phyloP scores from a whole-genome alignment of 2,329 filamentous ascomycete genomes.

The Fusarium pseudoanthophilum region DNA sequence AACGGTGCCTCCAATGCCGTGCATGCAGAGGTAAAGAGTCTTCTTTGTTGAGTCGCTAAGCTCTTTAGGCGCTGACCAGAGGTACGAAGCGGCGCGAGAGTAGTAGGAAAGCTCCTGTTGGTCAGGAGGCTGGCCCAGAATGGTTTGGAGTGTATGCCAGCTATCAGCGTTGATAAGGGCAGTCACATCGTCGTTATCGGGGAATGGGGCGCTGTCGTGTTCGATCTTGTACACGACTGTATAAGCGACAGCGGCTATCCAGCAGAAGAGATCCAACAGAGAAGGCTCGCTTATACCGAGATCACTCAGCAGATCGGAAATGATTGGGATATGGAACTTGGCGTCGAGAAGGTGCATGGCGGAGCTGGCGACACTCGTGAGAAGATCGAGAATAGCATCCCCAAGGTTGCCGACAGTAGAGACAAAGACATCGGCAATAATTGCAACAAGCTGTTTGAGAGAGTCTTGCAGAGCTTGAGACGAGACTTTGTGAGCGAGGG shows the following conservation, averaged over 20 bases:
- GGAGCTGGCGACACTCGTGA: no score
- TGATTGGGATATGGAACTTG: neutral
- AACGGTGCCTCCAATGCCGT: fast-evolving
- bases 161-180: fast-evolving
- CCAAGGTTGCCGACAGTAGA: no score
- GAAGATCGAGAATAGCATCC: no score
- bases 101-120: neutral
- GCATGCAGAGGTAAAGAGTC: fast-evolving
- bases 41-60: fast-evolving
- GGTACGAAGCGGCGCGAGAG: fast-evolving
- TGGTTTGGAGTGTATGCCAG: neutral
- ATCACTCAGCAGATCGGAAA: neutral
- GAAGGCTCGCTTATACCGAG: neutral
- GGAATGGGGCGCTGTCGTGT: neutral
- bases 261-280: neutral
- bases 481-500: fast-evolving
- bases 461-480: no score
- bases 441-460: no score
- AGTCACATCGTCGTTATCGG: neutral
- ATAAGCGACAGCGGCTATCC: neutral
- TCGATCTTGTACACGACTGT: fast-evolving
- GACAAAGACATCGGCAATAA: no score
- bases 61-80: neutral
- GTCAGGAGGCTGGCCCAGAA: neutral
- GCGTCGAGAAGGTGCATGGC: no score